phyloP scores from a whole-genome alignment of 2,329 filamentous ascomycete genomes.

The Zopfia rhizophila region DNA sequence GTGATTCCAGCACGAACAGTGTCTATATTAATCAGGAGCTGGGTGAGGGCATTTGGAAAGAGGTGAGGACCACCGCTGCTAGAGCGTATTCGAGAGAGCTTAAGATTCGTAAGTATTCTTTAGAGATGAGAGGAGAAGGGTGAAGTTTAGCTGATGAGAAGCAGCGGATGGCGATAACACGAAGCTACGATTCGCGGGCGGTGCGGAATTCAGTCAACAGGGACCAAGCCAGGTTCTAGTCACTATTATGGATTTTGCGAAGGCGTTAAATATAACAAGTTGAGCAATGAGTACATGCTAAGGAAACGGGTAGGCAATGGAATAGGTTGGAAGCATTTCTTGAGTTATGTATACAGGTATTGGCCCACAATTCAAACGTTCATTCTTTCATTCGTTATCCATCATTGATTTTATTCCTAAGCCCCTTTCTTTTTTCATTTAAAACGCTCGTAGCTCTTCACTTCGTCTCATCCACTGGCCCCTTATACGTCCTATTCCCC shows the following conservation, averaged over 20 bases:
- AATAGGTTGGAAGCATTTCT: no score
- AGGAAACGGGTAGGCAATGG: no score
- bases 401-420: no score
- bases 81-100: constrained; percentile 30
- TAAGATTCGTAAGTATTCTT: constrained; percentile 23
- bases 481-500: no score
- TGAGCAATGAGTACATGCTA: no score
- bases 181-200: constrained; percentile 28
- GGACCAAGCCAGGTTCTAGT: constrained; percentile 24
- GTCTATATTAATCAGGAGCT: constrained; percentile 31
- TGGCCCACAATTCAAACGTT: no score
- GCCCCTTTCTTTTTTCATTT: no score
- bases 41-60: constrained; percentile 29
- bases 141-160: constrained; percentile 17
- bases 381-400: no score
- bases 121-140: constrained; percentile 22
- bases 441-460: no score
- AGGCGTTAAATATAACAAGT: constrained; percentile 25
- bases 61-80: constrained; percentile 25
- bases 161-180: constrained; percentile 28
- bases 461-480: no score
- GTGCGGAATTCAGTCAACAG: constrained; percentile 20
- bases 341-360: no score
- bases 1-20: constrained; percentile 21
- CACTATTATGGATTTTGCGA: constrained; percentile 31